Evolutionary conservation across 2,329 filamentous ascomycete species (phyloP).

Genomic region (Dendrostoma leiphaemia): DNA sequence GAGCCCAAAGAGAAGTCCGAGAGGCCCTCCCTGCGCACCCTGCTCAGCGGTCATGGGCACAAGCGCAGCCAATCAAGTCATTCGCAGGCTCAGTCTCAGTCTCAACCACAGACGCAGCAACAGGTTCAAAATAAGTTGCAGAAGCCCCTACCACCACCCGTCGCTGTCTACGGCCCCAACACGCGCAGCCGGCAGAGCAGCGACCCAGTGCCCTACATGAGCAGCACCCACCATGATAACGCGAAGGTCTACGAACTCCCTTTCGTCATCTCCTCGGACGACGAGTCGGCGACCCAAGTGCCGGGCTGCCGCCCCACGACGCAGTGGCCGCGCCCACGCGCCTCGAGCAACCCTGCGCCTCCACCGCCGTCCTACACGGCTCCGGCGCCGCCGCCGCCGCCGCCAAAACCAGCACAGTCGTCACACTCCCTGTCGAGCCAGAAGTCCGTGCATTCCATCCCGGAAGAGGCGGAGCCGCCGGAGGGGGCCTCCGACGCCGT

Average conservation of each 20-base stretch:
- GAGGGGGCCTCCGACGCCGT: neutral
- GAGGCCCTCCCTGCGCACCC: slow-evolving; percentile 12
- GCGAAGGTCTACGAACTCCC: slow-evolving; percentile 20
- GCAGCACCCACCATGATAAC: slow-evolving; percentile 7
- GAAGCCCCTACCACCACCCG: neutral
- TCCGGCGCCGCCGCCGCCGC: slow-evolving; percentile 13
- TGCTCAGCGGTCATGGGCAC: slow-evolving; percentile 17
- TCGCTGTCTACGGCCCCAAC: slow-evolving; percentile 6
- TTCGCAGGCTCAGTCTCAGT: neutral
- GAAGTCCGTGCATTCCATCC: neutral
- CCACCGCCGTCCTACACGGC: slow-evolving; percentile 22
- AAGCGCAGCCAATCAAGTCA: slow-evolving; percentile 14
- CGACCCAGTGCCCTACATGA: slow-evolving; percentile 15
- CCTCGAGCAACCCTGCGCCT: slow-evolving; percentile 10
- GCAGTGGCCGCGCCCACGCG: slow-evolving; percentile 12
- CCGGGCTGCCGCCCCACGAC: slow-evolving; percentile 8
- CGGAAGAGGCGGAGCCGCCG: neutral
- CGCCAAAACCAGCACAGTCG: neutral
- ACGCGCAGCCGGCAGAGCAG: slow-evolving; percentile 15
- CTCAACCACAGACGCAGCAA: slow-evolving; percentile 4
- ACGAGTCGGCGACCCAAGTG: slow-evolving; percentile 23
- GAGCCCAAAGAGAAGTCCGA: slow-evolving; percentile 26
- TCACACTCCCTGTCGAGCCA: slow-evolving; percentile 18
- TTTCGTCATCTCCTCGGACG: slow-evolving; percentile 26
- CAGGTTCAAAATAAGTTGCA: slow-evolving; percentile 8